These are phyloP conservation scores for Hyaloperonospora brassicae DNA, from an alignment of 352 stramenopile species.

Conservation along the genomic window DNA sequence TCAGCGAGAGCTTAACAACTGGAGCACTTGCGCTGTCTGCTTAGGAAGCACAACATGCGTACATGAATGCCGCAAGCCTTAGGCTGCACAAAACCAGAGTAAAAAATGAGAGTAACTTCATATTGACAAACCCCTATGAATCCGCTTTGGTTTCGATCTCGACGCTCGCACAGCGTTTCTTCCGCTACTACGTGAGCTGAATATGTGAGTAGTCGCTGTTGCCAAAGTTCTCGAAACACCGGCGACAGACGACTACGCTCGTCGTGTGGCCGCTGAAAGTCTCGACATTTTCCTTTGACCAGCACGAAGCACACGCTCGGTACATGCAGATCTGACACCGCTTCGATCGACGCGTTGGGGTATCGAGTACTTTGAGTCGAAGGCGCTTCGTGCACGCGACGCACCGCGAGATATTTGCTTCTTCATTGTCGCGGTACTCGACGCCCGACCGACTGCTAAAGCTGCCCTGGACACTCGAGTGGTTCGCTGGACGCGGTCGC, in stretches of 20 bases:
- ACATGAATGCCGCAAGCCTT: no score
- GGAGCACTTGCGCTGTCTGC: no score
- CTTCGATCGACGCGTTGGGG: slow-evolving; percentile 24
- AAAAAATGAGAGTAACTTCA: no score
- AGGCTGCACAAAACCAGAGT: no score
- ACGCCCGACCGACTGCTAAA: slow-evolving; percentile 8
- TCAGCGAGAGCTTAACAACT: no score
- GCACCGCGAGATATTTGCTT: slow-evolving; percentile 29
- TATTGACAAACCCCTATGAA: no score
- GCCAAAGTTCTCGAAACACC: slow-evolving; percentile 36
- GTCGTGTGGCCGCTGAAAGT: slow-evolving; percentile 29
- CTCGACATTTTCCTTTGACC: slow-evolving; percentile 31
- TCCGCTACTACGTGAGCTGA: slow-evolving; percentile 9
- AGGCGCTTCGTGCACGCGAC: slow-evolving; percentile 39
- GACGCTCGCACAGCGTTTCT: no score
- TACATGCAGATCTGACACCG: slow-evolving; percentile 45
- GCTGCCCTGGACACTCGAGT: slow-evolving; percentile 4
- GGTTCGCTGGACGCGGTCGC: slow-evolving; percentile 12
- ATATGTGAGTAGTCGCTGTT: slow-evolving; percentile 35
- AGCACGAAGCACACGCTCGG: slow-evolving; percentile 34
- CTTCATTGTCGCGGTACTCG: slow-evolving; percentile 7
- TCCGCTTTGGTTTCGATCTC: no score
- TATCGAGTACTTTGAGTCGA: slow-evolving; percentile 25
- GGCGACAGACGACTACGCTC: slow-evolving; percentile 29
- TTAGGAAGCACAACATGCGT: no score